Evolutionary conservation across 768 basidiomycete genomes (phyloP).

Genomic region (Lentinula detonsa): DNA sequence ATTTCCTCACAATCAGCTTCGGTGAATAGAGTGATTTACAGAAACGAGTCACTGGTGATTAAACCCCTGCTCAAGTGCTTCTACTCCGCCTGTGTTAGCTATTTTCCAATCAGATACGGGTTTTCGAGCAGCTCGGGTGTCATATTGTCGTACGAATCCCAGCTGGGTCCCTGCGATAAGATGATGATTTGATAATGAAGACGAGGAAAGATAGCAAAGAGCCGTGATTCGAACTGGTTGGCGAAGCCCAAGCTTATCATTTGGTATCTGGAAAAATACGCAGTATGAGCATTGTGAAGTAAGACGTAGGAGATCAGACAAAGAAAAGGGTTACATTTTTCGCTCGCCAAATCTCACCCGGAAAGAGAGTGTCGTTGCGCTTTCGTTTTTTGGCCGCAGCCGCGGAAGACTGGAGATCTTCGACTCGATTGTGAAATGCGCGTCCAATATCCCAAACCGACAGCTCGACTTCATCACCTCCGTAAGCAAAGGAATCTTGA

Average conservation of each 20-base stretch:
- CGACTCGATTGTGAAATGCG: slow-evolving; percentile 33
- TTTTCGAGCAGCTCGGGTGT: slow-evolving; percentile 60
- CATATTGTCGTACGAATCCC: slow-evolving; percentile 73
- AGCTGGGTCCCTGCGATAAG: slow-evolving; percentile 68
- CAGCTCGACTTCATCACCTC: slow-evolving; percentile 80
- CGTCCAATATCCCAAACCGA: slow-evolving; percentile 73
- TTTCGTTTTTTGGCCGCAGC: slow-evolving; percentile 48
- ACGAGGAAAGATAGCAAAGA: slow-evolving; percentile 49
- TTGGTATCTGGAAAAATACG: slow-evolving; percentile 44
- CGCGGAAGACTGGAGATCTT: slow-evolving; percentile 11
- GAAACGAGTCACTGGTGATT: slow-evolving; percentile 52
- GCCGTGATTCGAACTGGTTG: slow-evolving; percentile 75
- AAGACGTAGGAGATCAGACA: background rate
- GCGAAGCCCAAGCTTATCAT: slow-evolving; percentile 69
- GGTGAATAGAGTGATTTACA: background rate
- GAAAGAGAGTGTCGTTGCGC: slow-evolving; percentile 48
- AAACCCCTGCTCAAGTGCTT: slow-evolving; percentile 48
- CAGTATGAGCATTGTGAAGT: background rate
- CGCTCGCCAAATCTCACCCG: slow-evolving; percentile 79
- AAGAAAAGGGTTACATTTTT: slow-evolving; percentile 51
- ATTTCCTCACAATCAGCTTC: background rate
- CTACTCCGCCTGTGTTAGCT: slow-evolving; percentile 57
- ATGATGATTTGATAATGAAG: slow-evolving; percentile 31
- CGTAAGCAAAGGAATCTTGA: slow-evolving; percentile 63
- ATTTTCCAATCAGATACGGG: slow-evolving; percentile 69